phyloP scores from a whole-genome alignment of 2,329 filamentous ascomycete genomes.

The Colletotrichum navitas region DNA sequence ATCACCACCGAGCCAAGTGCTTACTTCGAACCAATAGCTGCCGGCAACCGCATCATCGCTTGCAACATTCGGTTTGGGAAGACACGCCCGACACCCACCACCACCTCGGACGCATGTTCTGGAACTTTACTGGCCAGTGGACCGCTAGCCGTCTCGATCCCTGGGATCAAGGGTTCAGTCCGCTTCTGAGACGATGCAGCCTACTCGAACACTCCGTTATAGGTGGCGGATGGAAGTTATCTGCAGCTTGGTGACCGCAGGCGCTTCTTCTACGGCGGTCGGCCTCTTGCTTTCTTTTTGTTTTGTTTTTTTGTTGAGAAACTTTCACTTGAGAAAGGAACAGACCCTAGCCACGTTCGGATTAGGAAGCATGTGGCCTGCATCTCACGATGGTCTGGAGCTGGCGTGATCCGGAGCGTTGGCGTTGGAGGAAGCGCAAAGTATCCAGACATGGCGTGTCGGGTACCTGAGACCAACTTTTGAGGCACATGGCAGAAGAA shows the following conservation, averaged over 20 bases:
- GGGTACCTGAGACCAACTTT: constrained; percentile 39
- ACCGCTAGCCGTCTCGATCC: constrained; percentile 5
- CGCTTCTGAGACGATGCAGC: constrained; percentile 13
- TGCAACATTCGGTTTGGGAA: constrained; percentile 11
- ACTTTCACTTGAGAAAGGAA: constrained; percentile 34
- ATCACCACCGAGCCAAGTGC: constrained; percentile 25
- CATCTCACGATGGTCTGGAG: constrained; percentile 35
- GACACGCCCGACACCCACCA: constrained; percentile 8
- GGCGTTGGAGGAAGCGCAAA: constrained; percentile 13
- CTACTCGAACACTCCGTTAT: constrained; percentile 11
- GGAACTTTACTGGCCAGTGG: constrained; percentile 20
- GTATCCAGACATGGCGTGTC: constrained; percentile 21
- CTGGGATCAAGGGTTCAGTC: constrained; percentile 33
- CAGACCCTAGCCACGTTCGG: constrained; percentile 34
- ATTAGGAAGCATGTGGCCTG: constrained; percentile 30
- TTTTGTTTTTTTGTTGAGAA: constrained; percentile 41
- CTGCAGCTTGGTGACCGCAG: constrained; percentile 18
- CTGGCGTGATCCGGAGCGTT: constrained; percentile 27
- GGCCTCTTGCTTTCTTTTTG: constrained; percentile 25
- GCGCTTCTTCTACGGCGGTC: constrained; percentile 13
- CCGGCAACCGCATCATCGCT: not conserved
- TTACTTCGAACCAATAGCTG: constrained; percentile 25
- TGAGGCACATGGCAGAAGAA: constrained; percentile 25
- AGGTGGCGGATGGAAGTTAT: constrained; percentile 18
- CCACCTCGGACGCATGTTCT: constrained; percentile 4